Evolutionary conservation across 352 stramenopile genomes (phyloP), one percentile per base, ranked within the genome.

Genomic region (Peronosclerospora sorghi): DNA sequence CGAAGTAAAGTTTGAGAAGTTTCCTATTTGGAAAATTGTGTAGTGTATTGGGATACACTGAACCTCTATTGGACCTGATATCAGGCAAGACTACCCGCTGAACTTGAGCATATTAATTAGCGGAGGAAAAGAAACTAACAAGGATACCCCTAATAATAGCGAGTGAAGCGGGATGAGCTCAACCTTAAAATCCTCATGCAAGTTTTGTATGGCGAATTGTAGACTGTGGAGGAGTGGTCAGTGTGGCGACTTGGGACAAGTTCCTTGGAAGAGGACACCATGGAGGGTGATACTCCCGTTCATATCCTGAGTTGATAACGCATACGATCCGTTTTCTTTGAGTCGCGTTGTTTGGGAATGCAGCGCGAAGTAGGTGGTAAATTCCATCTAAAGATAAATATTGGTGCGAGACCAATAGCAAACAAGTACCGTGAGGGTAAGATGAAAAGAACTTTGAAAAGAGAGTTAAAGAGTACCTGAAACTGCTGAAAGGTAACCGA

Each of bases 331-430:
- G 65, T 62, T 59, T 74, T 81, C 65, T 57, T 83, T 57, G 68
- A 86, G 73, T 85, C 68, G 71, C 70, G 67, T 86, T 84, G 73
- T 69, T 89, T 87, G 73, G 68, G 71, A 85, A 82, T 90, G 73
- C 62, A 83, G 65, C 65, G 80, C 67, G 64, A 83, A 81, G 62
- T 65, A 48, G 71, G 71, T 83, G 66, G 73, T 84, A 88, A 87
- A 83, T 86, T 84, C 68, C 70, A 86, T 86, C 73, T 83, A 87
- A 87, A 77, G 71, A 72, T 87, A 83, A 87, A 90, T 87, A 85
- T 79, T 67, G 61, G 69, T 84, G 67, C 64, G 66, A 86, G 69
- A 89, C 73, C 63, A 66, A 85, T 89, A 83, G 71, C 61, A 61
- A 66, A 88, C 66, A 86, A 86, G 63, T 83, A 84, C 75, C 63